These are phyloP conservation scores for Glycyrrhiza uralensis DNA, from an alignment of 306 rosid species.

Conservation along the genomic window DNA sequence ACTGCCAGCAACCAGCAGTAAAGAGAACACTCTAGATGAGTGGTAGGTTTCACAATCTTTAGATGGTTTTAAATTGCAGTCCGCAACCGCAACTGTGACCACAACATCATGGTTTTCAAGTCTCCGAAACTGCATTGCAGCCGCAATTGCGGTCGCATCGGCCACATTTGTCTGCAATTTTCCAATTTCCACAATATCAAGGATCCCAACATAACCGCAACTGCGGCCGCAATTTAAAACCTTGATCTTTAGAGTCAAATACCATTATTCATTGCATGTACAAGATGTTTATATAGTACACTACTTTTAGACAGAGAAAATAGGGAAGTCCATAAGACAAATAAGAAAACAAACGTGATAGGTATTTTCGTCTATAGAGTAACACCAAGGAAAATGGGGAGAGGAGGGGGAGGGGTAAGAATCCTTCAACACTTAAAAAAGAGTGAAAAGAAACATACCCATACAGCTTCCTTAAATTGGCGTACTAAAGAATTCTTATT, in stretches of 20 bases:
- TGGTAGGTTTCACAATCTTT: conserved; percentile 3
- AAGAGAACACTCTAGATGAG: background rate
- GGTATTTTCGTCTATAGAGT: background rate
- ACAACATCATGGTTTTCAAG: no score
- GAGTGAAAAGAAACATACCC: conserved; percentile 58
- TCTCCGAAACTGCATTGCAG: no score
- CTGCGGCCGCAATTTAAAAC: no score
- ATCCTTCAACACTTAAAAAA: background rate
- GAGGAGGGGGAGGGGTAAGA: background rate
- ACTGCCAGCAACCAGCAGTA: background rate
- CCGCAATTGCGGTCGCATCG: no score
- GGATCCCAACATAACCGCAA: no score
- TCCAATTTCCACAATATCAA: no score
- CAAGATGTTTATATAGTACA: background rate
- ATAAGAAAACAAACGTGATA: background rate
- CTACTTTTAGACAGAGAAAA: background rate
- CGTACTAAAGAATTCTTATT: conserved; percentile 44
- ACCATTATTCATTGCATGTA: conserved; percentile 6
- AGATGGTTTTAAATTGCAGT: no score
- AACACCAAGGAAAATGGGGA: background rate
- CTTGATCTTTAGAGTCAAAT: background rate
- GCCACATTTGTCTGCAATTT: no score
- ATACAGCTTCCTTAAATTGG: conserved; percentile 80
- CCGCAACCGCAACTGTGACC: no score
- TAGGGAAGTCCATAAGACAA: conserved; percentile 10